These are phyloP conservation scores for Apiotrichum mycotoxinovorans DNA, from an alignment of 1,284 basidiomycete genomes.

Conservation along the genomic window DNA sequence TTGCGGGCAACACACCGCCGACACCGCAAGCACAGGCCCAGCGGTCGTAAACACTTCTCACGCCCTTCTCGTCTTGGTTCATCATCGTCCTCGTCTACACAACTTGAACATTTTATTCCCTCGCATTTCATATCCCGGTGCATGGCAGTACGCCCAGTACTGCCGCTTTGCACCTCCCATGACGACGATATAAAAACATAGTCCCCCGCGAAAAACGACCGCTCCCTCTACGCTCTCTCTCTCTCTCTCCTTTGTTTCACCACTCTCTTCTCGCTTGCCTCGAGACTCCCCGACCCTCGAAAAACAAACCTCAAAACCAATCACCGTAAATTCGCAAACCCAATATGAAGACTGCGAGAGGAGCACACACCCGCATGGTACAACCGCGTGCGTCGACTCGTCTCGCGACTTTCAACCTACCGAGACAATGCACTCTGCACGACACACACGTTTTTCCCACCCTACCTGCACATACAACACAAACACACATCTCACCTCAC, in stretches of 20 bases:
- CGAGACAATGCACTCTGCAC: too few relatives aligned
- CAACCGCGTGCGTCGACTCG: too few relatives aligned
- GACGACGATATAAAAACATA: background rate
- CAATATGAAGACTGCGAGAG: background rate
- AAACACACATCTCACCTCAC: too few relatives aligned
- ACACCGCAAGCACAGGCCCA: conserved; percentile 24
- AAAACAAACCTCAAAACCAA: background rate
- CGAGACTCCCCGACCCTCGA: background rate
- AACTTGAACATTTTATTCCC: background rate
- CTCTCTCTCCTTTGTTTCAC: background rate
- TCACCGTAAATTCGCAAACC: background rate
- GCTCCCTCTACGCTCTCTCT: background rate
- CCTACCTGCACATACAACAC: too few relatives aligned
- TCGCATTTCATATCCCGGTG: conserved; percentile 1
- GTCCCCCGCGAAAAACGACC: background rate
- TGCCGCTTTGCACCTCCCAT: too few relatives aligned
- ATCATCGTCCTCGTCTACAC: background rate
- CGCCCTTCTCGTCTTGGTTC: background rate
- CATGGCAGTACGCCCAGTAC: background rate
- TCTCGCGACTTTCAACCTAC: too few relatives aligned
- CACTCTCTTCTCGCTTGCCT: background rate
- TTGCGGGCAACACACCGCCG: conserved; percentile 23
- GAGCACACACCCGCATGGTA: too few relatives aligned
- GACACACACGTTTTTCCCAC: too few relatives aligned
- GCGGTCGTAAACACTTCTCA: conserved; percentile 11